Conservation (phyloP, 176 grass and related monocot genomes). For the Coix lacrymajobi region DNA sequence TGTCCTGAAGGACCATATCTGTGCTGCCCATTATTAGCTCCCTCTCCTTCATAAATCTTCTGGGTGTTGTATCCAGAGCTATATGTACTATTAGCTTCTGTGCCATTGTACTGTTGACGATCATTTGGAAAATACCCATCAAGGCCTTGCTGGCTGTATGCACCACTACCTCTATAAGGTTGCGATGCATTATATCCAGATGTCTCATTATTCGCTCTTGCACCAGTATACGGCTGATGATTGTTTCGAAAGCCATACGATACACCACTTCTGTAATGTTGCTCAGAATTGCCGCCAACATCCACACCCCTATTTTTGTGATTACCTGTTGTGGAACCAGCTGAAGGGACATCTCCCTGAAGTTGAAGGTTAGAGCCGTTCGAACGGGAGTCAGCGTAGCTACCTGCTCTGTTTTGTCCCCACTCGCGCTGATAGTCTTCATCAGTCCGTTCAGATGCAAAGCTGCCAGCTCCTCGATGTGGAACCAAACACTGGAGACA, state of each 20-base stretch:
- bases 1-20: slow-evolving; percentile 23
- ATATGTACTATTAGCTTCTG: slow-evolving; percentile 24
- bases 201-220: slow-evolving; percentile 17
- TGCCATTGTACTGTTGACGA: slow-evolving; percentile 13
- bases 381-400: not conserved
- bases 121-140: slow-evolving; percentile 9
- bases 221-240: slow-evolving; percentile 25
- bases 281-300: not conserved
- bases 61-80: slow-evolving; percentile 22
- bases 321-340: slow-evolving; percentile 3
- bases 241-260: slow-evolving; percentile 25
- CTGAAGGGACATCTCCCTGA: slow-evolving; percentile 18
- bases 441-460: slow-evolving; percentile 38
- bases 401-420: slow-evolving; percentile 6
- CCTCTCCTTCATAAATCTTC: slow-evolving; percentile 13
- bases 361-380: not conserved
- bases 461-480: slow-evolving; percentile 15
- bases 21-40: slow-evolving; percentile 21
- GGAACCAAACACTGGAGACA: slow-evolving; percentile 17
- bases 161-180: slow-evolving; percentile 22
- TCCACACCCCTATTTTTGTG: slow-evolving; percentile 12
- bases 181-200: slow-evolving; percentile 23
- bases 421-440: slow-evolving; percentile 23
- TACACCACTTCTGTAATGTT: slow-evolving; percentile 29
- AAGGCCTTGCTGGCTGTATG: slow-evolving; percentile 13